Conservation (phyloP, 192 early-diverging fungal species). For the Podochytrium sp. region DNA sequence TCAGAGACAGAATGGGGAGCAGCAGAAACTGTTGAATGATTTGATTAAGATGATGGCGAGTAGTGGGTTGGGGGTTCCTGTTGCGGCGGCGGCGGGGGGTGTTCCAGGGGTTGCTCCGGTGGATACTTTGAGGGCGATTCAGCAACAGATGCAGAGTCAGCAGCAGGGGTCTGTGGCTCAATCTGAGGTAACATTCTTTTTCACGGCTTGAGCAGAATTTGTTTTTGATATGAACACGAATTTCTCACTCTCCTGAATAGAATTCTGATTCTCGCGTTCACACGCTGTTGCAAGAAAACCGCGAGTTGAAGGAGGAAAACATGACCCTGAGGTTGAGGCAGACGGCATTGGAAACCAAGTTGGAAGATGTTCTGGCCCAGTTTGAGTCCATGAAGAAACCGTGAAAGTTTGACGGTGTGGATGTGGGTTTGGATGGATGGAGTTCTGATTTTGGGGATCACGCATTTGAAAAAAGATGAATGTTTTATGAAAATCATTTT, state of each 20-base stretch:
- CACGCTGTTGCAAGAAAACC: conserved; percentile 22
- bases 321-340: conserved; percentile 6
- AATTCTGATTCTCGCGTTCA: no score
- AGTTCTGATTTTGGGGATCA: no score
- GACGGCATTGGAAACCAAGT: not conserved
- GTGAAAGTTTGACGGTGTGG: no score
- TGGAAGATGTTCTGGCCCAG: conserved; percentile 7
- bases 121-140: conserved; percentile 7
- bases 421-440: no score
- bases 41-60: conserved; percentile 5
- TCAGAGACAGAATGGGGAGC: conserved; percentile 17
- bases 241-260: not conserved
- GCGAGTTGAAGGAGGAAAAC: conserved; percentile 23
- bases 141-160: not conserved
- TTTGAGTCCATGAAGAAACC: conserved; percentile 4
- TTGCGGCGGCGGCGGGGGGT: not conserved
- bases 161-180: not conserved
- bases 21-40: conserved; percentile 8
- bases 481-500: no score
- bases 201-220: no score
- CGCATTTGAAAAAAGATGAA: no score
- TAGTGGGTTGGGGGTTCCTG: not conserved
- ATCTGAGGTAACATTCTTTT: no score
- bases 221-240: not conserved
- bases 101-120: not conserved